Percentiles rank a stretch among this genome's conserved stretches.
Evolutionary conservation across 176 grass and related monocot species (phyloP).

Genomic region (Metroxylon sagu): DNA sequence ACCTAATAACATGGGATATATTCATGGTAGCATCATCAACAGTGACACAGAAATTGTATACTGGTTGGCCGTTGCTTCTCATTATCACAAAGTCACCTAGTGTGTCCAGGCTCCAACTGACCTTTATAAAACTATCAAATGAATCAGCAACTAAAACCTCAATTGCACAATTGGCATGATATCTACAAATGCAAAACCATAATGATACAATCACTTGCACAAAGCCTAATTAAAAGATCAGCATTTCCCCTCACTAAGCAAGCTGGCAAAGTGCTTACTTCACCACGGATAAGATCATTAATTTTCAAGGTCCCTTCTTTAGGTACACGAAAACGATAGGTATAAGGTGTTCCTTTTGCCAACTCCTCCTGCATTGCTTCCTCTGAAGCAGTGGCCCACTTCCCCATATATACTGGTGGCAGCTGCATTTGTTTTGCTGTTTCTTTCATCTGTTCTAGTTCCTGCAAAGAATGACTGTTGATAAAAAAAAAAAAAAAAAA

Average conservation of each 20-base stretch:
- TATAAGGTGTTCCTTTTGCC: conserved; percentile 77
- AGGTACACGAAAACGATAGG: conserved; percentile 83
- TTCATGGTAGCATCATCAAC: conserved; percentile 91
- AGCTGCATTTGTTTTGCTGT: conserved; percentile 69
- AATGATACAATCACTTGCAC: too few species aligned
- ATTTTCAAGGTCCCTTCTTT: conserved; percentile 82
- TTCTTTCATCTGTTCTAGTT: conserved; percentile 98
- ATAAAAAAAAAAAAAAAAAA: not conserved
- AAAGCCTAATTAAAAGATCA: too few species aligned
- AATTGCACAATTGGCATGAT: not conserved
- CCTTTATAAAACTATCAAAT: conserved; percentile 86
- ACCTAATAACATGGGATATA: conserved; percentile 97
- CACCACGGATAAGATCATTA: conserved; percentile 84
- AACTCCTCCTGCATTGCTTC: conserved; percentile 57
- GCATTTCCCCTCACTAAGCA: not conserved
- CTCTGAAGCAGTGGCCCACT: conserved; percentile 80
- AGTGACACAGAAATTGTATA: conserved; percentile 99
- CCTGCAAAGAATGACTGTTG: conserved; percentile 25
- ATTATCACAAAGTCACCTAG: conserved; percentile 98
- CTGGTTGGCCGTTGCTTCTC: conserved; percentile 98
- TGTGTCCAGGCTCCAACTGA: conserved; percentile 85
- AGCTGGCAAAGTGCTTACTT: conserved; percentile 38
- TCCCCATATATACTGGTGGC: conserved; percentile 87
- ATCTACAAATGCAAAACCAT: too few species aligned
- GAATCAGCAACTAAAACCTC: conserved; percentile 25